Conservation (phyloP, 257 asterid genomes). For the Datura wrightii region DNA sequence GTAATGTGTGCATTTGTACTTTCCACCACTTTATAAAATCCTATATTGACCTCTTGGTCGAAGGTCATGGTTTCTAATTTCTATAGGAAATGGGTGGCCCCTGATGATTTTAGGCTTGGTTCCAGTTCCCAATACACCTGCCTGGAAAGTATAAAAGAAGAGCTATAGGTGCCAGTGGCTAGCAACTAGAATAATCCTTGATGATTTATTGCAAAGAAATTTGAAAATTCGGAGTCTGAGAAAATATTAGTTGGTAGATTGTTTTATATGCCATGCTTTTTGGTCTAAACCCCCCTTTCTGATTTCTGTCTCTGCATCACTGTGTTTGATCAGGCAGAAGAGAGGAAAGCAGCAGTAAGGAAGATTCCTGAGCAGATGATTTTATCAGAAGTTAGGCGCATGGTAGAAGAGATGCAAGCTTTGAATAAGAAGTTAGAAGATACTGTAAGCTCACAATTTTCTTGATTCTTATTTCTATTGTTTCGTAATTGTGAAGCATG, state of each 20-base stretch:
- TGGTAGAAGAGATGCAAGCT: constrained; percentile 92
- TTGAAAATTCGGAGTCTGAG: not conserved
- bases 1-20: not conserved
- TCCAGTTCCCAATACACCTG: not conserved
- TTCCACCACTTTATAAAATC: not conserved
- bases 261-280: not conserved
- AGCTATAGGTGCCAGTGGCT: not conserved
- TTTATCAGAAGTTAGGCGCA: constrained; percentile 76
- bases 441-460: constrained; percentile 57
- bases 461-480: not conserved
- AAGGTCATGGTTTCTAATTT: not conserved
- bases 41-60: not conserved
- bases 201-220: not conserved
- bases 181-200: not conserved
- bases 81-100: not conserved
- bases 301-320: not conserved
- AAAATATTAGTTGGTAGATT: not conserved
- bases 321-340: constrained; percentile 59
- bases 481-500: not conserved
- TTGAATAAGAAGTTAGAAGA: constrained; percentile 86
- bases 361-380: constrained; percentile 87
- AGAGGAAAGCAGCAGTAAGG: constrained; percentile 61
- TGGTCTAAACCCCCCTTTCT: not conserved
- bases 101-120: not conserved
- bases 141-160: not conserved